phyloP scores from a whole-genome alignment of 2,329 filamentous ascomycete genomes.

The Penicillium psychrosexuale region DNA sequence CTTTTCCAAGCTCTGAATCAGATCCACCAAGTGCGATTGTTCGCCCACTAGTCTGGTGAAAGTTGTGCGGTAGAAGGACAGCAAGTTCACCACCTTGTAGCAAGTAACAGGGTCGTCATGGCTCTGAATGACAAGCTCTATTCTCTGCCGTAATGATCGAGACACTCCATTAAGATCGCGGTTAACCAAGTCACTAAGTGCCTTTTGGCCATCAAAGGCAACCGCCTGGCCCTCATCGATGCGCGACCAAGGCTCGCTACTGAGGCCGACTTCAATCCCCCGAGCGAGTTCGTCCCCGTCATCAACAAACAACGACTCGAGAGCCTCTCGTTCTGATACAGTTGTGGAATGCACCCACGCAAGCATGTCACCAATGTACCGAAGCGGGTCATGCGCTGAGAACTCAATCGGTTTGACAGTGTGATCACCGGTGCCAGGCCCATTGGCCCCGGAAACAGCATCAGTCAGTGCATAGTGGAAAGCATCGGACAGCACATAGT shows the following conservation, averaged over 20 bases:
- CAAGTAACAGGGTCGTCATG: constrained; percentile 86
- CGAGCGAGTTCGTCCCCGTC: constrained; percentile 86
- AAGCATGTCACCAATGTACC: constrained; percentile 95
- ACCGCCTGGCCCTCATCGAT: constrained; percentile 56
- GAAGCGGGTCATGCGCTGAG: constrained; percentile 82
- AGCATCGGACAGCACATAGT: constrained; percentile 79
- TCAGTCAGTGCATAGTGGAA: constrained; percentile 89
- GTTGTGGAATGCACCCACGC: constrained; percentile 94
- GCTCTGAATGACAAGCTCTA: constrained; percentile 87
- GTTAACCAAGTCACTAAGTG: constrained; percentile 81
- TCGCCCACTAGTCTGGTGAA: constrained; percentile 75
- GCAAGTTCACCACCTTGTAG: constrained; percentile 85
- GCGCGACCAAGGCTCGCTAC: constrained; percentile 79
- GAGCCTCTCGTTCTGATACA: constrained; percentile 87
- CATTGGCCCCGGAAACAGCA: constrained; percentile 43
- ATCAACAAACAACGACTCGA: constrained; percentile 86
- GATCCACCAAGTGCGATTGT: constrained; percentile 66
- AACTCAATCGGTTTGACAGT: constrained; percentile 88
- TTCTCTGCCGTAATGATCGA: constrained; percentile 78
- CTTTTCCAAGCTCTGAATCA: constrained; percentile 66
- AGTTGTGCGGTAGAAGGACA: constrained; percentile 83
- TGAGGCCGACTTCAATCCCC: constrained; percentile 73
- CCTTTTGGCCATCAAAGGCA: constrained; percentile 74
- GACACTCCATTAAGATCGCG: constrained; percentile 78
- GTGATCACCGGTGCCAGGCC: constrained; percentile 53